phyloP scores from a whole-genome alignment of 192 early-diverging fungal genomes.

The Entomortierella lignicola region DNA sequence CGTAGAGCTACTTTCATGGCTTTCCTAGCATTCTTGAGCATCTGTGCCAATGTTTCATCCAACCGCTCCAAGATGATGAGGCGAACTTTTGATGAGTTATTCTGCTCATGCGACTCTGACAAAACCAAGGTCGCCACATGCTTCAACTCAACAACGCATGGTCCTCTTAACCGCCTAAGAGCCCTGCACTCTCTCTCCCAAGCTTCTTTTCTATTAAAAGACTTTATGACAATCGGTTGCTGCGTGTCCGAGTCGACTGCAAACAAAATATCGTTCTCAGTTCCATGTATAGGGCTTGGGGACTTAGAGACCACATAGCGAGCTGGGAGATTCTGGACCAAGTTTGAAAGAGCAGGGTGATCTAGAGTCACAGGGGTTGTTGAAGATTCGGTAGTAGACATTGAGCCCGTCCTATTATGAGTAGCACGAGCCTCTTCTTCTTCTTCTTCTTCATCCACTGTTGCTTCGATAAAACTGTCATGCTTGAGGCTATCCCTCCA shows the following conservation, averaged over 20 bases:
- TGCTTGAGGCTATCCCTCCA: not conserved
- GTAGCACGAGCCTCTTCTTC: not conserved
- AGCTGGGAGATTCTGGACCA: conserved; percentile 56
- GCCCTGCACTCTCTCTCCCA: conserved; percentile 65
- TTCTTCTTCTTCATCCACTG: not conserved
- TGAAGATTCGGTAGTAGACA: conserved; percentile 44
- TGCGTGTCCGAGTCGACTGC: conserved; percentile 47
- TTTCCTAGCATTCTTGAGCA: conserved; percentile 50
- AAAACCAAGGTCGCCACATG: conserved; percentile 62
- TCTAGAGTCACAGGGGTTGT: conserved; percentile 26
- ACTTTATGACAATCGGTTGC: conserved; percentile 56
- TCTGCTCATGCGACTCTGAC: conserved; percentile 48
- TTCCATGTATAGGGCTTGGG: conserved; percentile 54
- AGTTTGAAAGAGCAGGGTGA: conserved; percentile 25
- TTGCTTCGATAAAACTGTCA: not conserved
- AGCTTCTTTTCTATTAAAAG: conserved; percentile 61
- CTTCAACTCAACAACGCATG: conserved; percentile 57
- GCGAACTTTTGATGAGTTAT: conserved; percentile 39
- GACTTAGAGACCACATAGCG: conserved; percentile 53
- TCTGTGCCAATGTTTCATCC: conserved; percentile 59
- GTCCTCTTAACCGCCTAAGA: conserved; percentile 53
- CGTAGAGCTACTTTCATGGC: conserved; percentile 45
- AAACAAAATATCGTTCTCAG: conserved; percentile 60
- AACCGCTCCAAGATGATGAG: conserved; percentile 59
- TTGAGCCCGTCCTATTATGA: conserved; percentile 39